Base-by-base conservation (phyloP, 805 yeast genomes). In the Maudiozyma barnettii region DNA sequence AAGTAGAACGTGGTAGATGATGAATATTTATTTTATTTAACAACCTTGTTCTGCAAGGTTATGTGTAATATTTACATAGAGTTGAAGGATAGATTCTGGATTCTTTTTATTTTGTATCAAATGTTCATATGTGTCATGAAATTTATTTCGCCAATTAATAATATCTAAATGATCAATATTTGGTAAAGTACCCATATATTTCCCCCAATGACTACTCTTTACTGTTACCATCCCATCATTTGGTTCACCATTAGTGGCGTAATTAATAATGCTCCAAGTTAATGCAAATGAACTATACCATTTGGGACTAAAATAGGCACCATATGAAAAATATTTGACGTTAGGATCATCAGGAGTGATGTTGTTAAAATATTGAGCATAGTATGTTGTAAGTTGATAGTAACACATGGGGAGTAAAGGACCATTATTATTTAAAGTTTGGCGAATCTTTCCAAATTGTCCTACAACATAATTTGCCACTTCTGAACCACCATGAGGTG, bases 141-240 rank as follows among this genome's bases (percentile, higher is more conserved):
- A 49, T 3, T 71, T 59, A 55, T 81, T 82, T 43, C 81, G 76
- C 95, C 95, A 83, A 59, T 89, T 90, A 44, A 89, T 86, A 49
- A 88, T 67, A 61, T 90, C 96, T 50, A 87, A 68, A 65, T 89
- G 97, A 64, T 89, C 96, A 2, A 84, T 87, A 52, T 80, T 75
- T 38, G 78, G 78, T 33, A 90, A 62, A 0, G 93, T 84, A 0
- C 96, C 97, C 53, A 80, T 60, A 63, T 84, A 86, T 41, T 78
- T 67, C 0, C 96, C 96, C 96, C 96, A 89, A 56, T 75, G 76
- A 1, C 95, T 70, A 49, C 93, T 84, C 36, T 71, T 67, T 1
- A 87, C 82, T 51, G 91, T 82, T 2, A 89, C 95, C 69, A 90
- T 65, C 0, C 97, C 97, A 66, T 89, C 97, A 60, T 87, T 89